Evolutionary conservation across 257 asterid genomes (phyloP), one percentile per base, ranked within the genome.

Genomic region (Nicotiana tabacum): DNA sequence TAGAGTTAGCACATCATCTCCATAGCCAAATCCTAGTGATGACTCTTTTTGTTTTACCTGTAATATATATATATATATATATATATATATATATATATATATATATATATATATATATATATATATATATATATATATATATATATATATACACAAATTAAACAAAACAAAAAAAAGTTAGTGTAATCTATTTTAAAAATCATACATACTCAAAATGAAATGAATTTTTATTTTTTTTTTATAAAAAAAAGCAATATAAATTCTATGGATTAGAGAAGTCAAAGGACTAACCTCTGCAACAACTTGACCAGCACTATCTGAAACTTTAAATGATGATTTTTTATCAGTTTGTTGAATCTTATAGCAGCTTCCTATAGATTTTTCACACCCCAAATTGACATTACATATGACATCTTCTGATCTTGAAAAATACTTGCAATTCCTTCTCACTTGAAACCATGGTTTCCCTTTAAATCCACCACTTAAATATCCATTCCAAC

Each of bases 1-100:
- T 76, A 94, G 86, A 16, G 85, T 90, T n/a, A 93, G 15, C 8
- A 94, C 98, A 86, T 94, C 98, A 35, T 94, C 90, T 51, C 98
- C 98, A 65, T 91, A 81, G 0, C 77, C 53, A 85, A 93, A 90
- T 70, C 97, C 97, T 77, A 56, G 83, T 29, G 89, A 80, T 18
- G 97, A 90, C 67, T 80, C 86, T 87, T 94, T 94, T 56, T 82
- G 84, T 32, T 53, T 86, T 55, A 89, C 94, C 97, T 92, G 93
- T 87, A 85, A 51, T 37, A 68, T 10, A 43, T 37, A 37, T 33
- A 67, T 9, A 30, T 30, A 30, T 30, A 30, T 30, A 30, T 30
- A 30, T 30, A 30, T 33, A 33, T 4, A 33, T 21, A 21, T 21
- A 21, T 21, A 21, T 21, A 29, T 29, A 4, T 0, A 30, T 33